phyloP scores from a whole-genome alignment of 305 asterid species.

The Withania somnifera region DNA sequence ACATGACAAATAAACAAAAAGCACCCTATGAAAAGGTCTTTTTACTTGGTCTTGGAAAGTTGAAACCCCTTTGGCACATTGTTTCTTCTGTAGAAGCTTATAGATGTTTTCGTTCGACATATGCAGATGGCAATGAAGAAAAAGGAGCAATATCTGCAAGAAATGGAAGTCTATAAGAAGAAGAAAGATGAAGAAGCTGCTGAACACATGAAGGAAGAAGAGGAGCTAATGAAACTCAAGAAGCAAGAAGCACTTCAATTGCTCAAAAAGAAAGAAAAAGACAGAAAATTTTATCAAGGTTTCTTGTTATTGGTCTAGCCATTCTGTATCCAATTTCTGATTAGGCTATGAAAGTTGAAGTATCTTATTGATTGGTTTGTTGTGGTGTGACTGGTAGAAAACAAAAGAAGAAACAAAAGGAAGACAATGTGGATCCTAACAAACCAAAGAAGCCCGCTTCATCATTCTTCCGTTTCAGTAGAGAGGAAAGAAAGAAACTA shows the following conservation, averaged over 20 bases:
- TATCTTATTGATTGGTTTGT: background rate
- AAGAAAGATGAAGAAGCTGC: slow-evolving; percentile 65
- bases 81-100: background rate
- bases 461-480: slow-evolving; percentile 71
- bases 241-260: slow-evolving; percentile 83
- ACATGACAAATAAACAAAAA: slow-evolving; percentile 49
- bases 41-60: background rate
- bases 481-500: slow-evolving; percentile 49
- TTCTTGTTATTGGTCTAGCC: background rate
- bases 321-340: background rate
- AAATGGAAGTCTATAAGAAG: slow-evolving; percentile 67
- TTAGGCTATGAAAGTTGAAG: background rate
- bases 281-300: slow-evolving; percentile 74
- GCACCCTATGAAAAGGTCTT: slow-evolving; percentile 57
- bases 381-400: slow-evolving; percentile 27
- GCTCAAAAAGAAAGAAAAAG: slow-evolving; percentile 83
- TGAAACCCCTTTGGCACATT: background rate
- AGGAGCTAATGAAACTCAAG: slow-evolving; percentile 61
- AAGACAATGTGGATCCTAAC: slow-evolving; percentile 56
- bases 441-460: slow-evolving; percentile 86
- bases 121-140: slow-evolving; percentile 48
- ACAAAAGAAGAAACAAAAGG: slow-evolving; percentile 49
- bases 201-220: slow-evolving; percentile 45
- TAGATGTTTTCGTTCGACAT: background rate
- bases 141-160: slow-evolving; percentile 55